Conservation (phyloP, 2,329 filamentous ascomycete species). For the Ophiocordyceps camponoti-saundersi region DNA sequence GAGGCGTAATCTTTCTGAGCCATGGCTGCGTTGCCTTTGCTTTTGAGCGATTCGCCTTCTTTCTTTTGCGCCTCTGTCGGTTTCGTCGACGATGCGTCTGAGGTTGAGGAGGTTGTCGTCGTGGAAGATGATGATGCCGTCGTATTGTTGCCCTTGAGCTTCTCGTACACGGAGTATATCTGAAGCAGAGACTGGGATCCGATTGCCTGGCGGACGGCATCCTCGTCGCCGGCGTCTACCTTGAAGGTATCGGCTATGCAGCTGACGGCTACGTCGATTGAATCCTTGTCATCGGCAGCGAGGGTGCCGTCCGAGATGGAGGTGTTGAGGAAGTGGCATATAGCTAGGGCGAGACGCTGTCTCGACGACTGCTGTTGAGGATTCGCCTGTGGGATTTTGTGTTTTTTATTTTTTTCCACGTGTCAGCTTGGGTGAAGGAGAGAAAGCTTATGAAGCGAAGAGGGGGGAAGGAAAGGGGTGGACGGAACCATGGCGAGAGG, state of each 20-base stretch:
- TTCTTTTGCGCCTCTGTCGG: conserved; percentile 43
- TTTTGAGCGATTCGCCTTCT: conserved; percentile 78
- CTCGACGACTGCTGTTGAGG: conserved; percentile 27
- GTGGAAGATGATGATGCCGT: neutral
- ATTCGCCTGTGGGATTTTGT: conserved; percentile 14
- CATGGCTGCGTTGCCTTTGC: conserved; percentile 87
- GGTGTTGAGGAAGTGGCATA: conserved; percentile 83
- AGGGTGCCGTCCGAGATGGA: conserved; percentile 82
- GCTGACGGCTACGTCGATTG: conserved; percentile 82
- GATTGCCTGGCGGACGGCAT: conserved; percentile 58
- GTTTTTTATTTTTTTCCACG: too few relatives aligned
- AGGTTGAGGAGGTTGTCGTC: neutral
- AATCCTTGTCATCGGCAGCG: conserved; percentile 74
- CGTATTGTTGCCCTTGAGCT: conserved; percentile 48
- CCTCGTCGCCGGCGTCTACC: conserved; percentile 66
- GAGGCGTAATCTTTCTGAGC: conserved; percentile 72
- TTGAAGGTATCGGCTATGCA: conserved; percentile 94
- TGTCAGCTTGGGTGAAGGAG: neutral
- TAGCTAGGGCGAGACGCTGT: conserved; percentile 88
- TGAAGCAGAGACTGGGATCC: conserved; percentile 75
- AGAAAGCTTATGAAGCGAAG: neutral
- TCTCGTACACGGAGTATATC: conserved; percentile 95
- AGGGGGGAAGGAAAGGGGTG: neutral
- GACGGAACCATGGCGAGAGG: neutral
- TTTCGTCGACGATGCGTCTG: conserved; percentile 11